Conservation (phyloP, 345 rosid species). For the Ailanthus altissimus region DNA sequence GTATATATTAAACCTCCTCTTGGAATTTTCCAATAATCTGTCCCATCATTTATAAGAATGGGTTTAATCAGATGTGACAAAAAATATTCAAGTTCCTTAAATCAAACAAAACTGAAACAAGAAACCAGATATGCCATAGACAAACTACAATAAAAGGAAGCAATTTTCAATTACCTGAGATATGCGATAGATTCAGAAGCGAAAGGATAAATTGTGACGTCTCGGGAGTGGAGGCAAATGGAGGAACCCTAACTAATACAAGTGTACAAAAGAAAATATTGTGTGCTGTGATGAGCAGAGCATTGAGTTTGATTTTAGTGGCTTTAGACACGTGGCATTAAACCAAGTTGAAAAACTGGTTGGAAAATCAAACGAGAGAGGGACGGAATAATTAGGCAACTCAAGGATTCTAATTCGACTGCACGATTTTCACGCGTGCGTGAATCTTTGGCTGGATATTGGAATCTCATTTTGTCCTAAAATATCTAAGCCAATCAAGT, state of each 20-base stretch:
- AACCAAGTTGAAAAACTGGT: not conserved
- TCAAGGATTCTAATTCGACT: not conserved
- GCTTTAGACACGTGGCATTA: not conserved
- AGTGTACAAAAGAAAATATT: not conserved
- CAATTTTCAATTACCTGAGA: not conserved
- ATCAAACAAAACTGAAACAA: not conserved
- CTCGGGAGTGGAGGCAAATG: not conserved
- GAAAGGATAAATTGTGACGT: not conserved
- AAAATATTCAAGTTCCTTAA: not conserved
- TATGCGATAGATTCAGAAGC: not conserved
- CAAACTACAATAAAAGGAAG: not conserved
- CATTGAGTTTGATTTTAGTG: too few species aligned
- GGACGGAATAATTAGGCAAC: not conserved
- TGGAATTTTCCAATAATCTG: not conserved
- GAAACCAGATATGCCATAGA: not conserved
- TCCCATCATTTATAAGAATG: too few species aligned
- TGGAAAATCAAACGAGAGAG: too few species aligned
- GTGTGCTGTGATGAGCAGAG: not conserved
- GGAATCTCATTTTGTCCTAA: not conserved
- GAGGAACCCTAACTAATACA: constrained; percentile 29
- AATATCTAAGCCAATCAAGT: too few species aligned
- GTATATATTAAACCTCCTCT: not conserved
- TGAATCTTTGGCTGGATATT: not conserved
- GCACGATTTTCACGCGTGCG: not conserved
- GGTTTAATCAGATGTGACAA: not conserved